phyloP scores from a whole-genome alignment of 805 yeast genomes.

The Candida endomychidarum region DNA sequence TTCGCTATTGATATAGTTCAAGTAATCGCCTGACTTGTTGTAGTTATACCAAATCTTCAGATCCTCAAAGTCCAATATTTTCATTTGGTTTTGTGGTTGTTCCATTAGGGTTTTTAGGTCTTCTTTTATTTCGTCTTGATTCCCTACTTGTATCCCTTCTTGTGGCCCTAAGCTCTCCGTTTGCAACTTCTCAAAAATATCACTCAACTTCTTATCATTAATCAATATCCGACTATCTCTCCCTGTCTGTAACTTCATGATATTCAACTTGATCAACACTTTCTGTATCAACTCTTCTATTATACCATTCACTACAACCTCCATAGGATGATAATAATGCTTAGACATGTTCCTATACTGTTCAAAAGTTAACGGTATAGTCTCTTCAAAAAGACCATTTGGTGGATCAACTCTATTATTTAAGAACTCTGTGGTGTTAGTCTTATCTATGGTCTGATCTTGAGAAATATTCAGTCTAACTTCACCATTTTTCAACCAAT shows the following conservation, averaged over 20 bases:
- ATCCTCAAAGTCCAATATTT: not conserved
- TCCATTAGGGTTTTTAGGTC: too few relatives aligned
- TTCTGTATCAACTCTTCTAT: slow-evolving; percentile 22
- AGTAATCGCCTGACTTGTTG: slow-evolving; percentile 32
- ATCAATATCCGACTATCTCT: slow-evolving; percentile 7
- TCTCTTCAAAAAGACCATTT: slow-evolving; percentile 1
- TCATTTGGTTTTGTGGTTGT: not conserved
- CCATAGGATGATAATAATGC: slow-evolving; percentile 13
- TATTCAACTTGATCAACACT: slow-evolving; percentile 29
- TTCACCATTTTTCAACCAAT: slow-evolving; percentile 1
- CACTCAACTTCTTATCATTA: slow-evolving; percentile 1
- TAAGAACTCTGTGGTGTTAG: not conserved
- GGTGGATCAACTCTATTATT: too few relatives aligned
- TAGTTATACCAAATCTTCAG: slow-evolving; percentile 6
- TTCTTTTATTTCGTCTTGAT: too few relatives aligned
- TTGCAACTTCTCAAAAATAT: not conserved
- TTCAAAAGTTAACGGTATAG: not conserved
- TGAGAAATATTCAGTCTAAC: not conserved
- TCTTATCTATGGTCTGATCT: slow-evolving; percentile 3
- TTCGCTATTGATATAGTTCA: slow-evolving; percentile 34
- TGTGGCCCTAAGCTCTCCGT: not conserved
- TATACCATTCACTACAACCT: slow-evolving; percentile 10
- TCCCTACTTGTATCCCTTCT: too few relatives aligned
- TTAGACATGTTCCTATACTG: not conserved
- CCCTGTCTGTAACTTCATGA: slow-evolving; percentile 18